phyloP scores from a whole-genome alignment of 2,329 filamentous ascomycete species.

The Erysiphe pulchra region DNA sequence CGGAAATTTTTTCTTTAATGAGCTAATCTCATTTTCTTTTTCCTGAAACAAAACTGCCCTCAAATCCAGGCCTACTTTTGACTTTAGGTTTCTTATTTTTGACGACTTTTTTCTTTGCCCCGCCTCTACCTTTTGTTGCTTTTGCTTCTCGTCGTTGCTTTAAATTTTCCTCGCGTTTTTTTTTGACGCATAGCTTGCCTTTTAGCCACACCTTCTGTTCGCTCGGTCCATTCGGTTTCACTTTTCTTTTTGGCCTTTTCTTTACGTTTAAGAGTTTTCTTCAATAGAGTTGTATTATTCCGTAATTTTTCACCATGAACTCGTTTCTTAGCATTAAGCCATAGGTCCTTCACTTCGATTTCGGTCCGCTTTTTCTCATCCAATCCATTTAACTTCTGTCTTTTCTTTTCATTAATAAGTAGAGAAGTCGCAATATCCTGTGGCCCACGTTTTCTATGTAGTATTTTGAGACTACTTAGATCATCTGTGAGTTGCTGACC shows the following conservation, averaged over 20 bases:
- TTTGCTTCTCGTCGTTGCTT: constrained; percentile 52
- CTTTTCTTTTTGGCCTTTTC: constrained; percentile 77
- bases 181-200: constrained; percentile 55
- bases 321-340: constrained; percentile 73
- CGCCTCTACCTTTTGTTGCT: constrained; percentile 32
- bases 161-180: constrained; percentile 57
- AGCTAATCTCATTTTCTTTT: constrained; percentile 6
- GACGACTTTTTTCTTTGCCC: constrained; percentile 23
- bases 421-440: constrained; percentile 69
- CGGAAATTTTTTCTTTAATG: neutral
- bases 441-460: constrained; percentile 55
- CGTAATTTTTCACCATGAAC: constrained; percentile 74
- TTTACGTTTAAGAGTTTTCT: constrained; percentile 88
- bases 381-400: constrained; percentile 49
- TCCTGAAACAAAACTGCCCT: constrained; percentile 20
- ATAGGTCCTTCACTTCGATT: constrained; percentile 78
- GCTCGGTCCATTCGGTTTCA: constrained; percentile 63
- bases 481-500: constrained; percentile 56
- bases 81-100: constrained; percentile 20
- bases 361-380: constrained; percentile 62
- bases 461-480: constrained; percentile 32
- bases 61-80: constrained; percentile 28
- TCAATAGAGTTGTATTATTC: constrained; percentile 66
- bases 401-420: constrained; percentile 65
- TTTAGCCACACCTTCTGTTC: constrained; percentile 45